Base-by-base conservation (phyloP, 345 rosid species). In the Sonneratia caseolaris region DNA sequence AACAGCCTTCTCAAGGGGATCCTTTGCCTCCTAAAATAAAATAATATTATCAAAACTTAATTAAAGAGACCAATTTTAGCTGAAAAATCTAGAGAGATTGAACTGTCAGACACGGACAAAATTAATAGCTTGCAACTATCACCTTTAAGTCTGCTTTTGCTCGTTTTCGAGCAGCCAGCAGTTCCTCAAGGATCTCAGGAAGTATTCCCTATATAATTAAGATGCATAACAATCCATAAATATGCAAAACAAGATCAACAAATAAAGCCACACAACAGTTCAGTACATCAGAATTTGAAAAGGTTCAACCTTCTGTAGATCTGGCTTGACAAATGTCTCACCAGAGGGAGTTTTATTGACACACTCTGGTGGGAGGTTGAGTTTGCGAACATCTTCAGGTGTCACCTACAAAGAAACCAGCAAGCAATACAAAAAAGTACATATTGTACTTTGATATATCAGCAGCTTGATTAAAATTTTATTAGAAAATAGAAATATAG, bases 151-250 rank as follows among this genome's bases (percentile, higher is more conserved):
- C 99, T 40, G 93, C 92, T 84, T 92, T 95, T 70, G 99, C 98
- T 86, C 94, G 86, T 84, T 85, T 95, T 57, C 99, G 97, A 74
- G 99, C 99, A 72, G 84, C 66, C 76, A 95, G 75, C 56, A 95
- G 81, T 80, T 92, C 99, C 88, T 92, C 99, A 49, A 95, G 97
- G 78, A 95, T 95, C 83, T 95, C 99, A 74, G 99, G 99, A 81
- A 95, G 97, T 75, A 95, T 88, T 74, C 98, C 98, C 98, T 95
- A 84, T 69, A 83, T 83, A 66, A 19, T n/a, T n/a, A 47, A 56
- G 40, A 43, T 62, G 18, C 32, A 70, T 62, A 69, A 62, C 55
- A 71, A 74, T 42, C 72, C 24, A 73, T 51, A 71, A 66, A 37
- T 70, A 21, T 45, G 27, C 53, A 27, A 16, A 7, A 12, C 8